These are phyloP conservation scores for Jatropha multifida DNA, from an alignment of 441 rosid genomes.

Conservation along the genomic window DNA sequence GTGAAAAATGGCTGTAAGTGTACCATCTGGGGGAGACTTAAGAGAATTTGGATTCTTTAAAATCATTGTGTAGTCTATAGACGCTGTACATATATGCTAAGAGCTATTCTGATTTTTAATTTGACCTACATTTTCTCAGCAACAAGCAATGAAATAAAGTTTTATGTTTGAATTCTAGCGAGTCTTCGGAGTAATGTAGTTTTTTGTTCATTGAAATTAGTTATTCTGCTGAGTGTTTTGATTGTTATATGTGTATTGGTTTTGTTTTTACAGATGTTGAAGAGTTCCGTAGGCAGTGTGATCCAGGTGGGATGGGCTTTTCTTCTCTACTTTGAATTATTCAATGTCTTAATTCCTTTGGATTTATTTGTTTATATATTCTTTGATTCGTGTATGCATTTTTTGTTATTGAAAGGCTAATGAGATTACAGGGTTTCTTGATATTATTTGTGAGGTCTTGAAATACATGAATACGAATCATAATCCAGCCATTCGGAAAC, in stretches of 20 bases:
- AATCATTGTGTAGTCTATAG: no score
- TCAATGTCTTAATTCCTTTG: not conserved
- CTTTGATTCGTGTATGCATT: not conserved
- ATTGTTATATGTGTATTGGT: not conserved
- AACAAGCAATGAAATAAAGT: not conserved
- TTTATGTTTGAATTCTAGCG: not conserved
- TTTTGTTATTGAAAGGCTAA: not conserved
- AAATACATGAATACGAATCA: not conserved
- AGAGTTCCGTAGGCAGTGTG: conserved; percentile 71
- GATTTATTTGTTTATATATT: not conserved
- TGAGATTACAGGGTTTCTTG: not conserved
- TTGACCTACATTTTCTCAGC: not conserved
- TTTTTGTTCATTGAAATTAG: not conserved
- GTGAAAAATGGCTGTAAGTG: no score
- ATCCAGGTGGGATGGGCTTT: conserved; percentile 52
- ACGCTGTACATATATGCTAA: no score
- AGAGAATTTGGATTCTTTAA: no score
- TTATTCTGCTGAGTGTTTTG: not conserved
- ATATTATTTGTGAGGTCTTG: not conserved
- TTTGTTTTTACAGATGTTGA: conserved; percentile 54
- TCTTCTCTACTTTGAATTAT: conserved; percentile 7
- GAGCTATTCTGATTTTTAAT: not conserved
- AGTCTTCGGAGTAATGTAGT: not conserved
- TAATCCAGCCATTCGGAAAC: not conserved
- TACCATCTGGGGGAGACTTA: no score